phyloP scores from a whole-genome alignment of 1,284 basidiomycete genomes.

The Naganishia sp. region DNA sequence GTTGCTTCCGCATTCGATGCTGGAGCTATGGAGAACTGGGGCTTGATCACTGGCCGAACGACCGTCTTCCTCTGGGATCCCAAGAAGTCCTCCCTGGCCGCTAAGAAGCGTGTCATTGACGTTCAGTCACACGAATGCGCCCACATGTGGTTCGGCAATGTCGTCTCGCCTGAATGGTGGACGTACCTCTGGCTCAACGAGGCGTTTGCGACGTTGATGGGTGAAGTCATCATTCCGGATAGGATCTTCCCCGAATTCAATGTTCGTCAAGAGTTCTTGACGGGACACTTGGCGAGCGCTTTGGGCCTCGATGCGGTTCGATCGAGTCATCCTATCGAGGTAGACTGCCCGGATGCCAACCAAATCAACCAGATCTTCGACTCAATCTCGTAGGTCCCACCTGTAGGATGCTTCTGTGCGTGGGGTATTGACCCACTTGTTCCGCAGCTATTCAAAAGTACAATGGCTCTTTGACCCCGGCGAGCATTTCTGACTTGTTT shows the following conservation, averaged over 20 bases:
- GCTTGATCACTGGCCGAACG: slow-evolving; percentile 87
- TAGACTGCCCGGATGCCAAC: slow-evolving; percentile 83
- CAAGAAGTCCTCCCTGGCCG: slow-evolving; percentile 69
- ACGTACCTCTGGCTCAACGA: slow-evolving; percentile 71
- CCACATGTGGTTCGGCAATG: slow-evolving; percentile 64
- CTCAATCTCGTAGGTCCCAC: slow-evolving; percentile 45
- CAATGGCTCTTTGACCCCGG: too few species aligned
- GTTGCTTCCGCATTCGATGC: slow-evolving; percentile 43
- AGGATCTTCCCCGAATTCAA: slow-evolving; percentile 61
- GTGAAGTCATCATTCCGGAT: slow-evolving; percentile 87
- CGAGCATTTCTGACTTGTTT: slow-evolving; percentile 49
- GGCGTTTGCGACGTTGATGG: slow-evolving; percentile 86
- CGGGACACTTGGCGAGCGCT: slow-evolving; percentile 61
- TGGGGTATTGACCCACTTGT: too few species aligned
- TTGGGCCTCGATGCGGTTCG: slow-evolving; percentile 82
- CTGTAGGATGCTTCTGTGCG: too few species aligned
- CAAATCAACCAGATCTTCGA: slow-evolving; percentile 67
- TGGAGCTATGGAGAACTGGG: slow-evolving; percentile 96
- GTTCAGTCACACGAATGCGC: slow-evolving; percentile 75
- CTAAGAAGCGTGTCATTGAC: slow-evolving; percentile 76
- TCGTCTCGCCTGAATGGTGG: slow-evolving; percentile 68
- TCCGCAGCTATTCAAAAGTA: too few species aligned
- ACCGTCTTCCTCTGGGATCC: slow-evolving; percentile 80
- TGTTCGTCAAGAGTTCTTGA: slow-evolving; percentile 59
- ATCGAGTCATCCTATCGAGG: slow-evolving; percentile 94